Conservation (phyloP, 2,329 filamentous ascomycete genomes). For the Beauveria sp. region DNA sequence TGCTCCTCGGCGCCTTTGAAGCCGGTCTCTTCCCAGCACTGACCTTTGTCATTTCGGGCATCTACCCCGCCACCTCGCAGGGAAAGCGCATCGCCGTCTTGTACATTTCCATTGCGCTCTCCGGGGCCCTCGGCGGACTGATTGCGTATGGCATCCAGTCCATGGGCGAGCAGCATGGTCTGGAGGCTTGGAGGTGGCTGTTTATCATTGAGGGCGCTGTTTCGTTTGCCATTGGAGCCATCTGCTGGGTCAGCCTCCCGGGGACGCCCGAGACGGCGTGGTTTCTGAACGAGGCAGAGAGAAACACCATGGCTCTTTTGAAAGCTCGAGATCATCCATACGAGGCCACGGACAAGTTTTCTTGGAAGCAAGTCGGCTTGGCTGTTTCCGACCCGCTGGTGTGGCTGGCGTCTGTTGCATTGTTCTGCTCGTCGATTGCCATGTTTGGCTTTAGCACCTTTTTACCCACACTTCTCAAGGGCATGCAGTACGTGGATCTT, state of each 20-base stretch:
- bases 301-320: slow-evolving; percentile 19
- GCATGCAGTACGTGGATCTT: slow-evolving; percentile 21
- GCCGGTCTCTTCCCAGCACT: slow-evolving; percentile 27
- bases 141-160: slow-evolving; percentile 26
- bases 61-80: slow-evolving; percentile 26
- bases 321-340: slow-evolving; percentile 21
- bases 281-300: slow-evolving; percentile 36
- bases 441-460: slow-evolving; percentile 29
- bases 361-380: slow-evolving; percentile 18
- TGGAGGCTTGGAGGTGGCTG: slow-evolving; percentile 44
- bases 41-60: slow-evolving; percentile 25
- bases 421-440: slow-evolving; percentile 24
- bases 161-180: slow-evolving; percentile 35
- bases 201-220: slow-evolving; percentile 38
- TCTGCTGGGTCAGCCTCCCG: slow-evolving; percentile 33
- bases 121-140: slow-evolving; percentile 24
- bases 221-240: slow-evolving; percentile 23
- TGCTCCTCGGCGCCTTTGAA: slow-evolving; percentile 28
- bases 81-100: slow-evolving; percentile 25
- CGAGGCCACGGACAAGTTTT: slow-evolving; percentile 16
- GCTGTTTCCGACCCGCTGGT: slow-evolving; percentile 21
- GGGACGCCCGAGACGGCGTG: slow-evolving; percentile 36
- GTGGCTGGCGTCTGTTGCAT: slow-evolving; percentile 23
- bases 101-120: slow-evolving; percentile 24
- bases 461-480: slow-evolving; percentile 27